Evolutionary conservation across 768 basidiomycete genomes (phyloP).

Genomic region (Psilocybe azurescens): DNA sequence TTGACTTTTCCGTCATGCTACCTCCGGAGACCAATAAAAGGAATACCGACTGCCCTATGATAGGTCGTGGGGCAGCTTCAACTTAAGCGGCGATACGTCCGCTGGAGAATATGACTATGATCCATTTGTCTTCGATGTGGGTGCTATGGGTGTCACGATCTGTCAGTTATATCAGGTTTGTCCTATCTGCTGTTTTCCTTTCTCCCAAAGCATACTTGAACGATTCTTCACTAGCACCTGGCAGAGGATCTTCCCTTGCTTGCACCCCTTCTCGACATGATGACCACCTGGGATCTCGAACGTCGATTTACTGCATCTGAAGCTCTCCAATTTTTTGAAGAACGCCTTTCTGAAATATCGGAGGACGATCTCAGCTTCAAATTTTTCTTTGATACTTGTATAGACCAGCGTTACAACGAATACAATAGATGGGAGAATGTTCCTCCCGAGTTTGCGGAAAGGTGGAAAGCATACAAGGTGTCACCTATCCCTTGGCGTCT

Average conservation of each 20-base stretch:
- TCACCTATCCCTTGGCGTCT: background rate
- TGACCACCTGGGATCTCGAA: conserved; percentile 28
- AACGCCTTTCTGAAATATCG: background rate
- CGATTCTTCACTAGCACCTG: background rate
- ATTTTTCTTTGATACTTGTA: too few species aligned
- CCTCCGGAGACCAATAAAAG: too few species aligned
- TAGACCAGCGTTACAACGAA: background rate
- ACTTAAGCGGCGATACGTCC: too few species aligned
- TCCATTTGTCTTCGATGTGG: too few species aligned
- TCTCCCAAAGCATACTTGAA: too few species aligned
- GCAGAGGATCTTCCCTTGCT: conserved; percentile 15
- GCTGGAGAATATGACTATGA: too few species aligned
- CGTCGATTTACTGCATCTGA: conserved; percentile 30
- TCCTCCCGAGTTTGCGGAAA: conserved; percentile 17
- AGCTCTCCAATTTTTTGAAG: conserved; percentile 33
- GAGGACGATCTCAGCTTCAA: background rate
- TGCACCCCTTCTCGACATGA: conserved; percentile 32
- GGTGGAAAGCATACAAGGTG: conserved; percentile 24
- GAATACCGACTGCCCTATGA: too few species aligned
- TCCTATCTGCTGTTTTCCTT: background rate
- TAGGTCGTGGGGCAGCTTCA: too few species aligned
- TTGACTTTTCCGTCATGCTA: too few species aligned
- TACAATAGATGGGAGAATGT: conserved; percentile 26
- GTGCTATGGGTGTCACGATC: too few species aligned
- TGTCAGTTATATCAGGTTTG: background rate